A percentile compares a stretch with the other conserved stretches of the same genome.
Conservation (phyloP, 2,329 filamentous ascomycete genomes). For the Pseudogymnoascus pannorum region DNA sequence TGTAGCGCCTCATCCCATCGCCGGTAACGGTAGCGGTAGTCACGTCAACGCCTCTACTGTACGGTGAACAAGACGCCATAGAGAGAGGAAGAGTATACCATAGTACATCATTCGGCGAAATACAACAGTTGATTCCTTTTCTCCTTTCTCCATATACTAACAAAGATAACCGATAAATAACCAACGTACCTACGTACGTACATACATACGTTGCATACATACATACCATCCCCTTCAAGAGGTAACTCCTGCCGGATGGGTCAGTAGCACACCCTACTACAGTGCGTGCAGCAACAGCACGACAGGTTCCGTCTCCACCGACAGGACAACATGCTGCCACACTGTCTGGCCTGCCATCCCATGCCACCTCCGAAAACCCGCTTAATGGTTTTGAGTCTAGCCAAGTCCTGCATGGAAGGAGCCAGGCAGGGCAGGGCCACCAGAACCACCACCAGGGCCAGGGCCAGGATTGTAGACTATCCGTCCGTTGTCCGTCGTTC, state of each 20-base stretch:
- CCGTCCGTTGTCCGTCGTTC: no score
- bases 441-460: no score
- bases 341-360: no score
- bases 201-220: neutral
- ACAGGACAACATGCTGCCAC: neutral
- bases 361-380: neutral
- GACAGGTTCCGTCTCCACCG: neutral
- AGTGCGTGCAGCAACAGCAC: no score
- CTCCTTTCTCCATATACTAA: no score
- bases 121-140: no score
- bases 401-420: neutral
- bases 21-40: neutral
- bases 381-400: neutral
- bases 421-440: no score
- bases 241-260: conserved; percentile 6
- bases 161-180: neutral
- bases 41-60: neutral
- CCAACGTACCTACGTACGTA: neutral
- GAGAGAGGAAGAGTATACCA: no score
- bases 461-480: no score
- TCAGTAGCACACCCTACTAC: neutral
- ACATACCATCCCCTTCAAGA: neutral
- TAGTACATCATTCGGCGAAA: neutral
- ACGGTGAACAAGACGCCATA: neutral
- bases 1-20: neutral